Evolutionary conservation across 208 protist genomes (phyloP), one percentile per base, ranked within the genome.

Genomic region (Willaertia magna): DNA sequence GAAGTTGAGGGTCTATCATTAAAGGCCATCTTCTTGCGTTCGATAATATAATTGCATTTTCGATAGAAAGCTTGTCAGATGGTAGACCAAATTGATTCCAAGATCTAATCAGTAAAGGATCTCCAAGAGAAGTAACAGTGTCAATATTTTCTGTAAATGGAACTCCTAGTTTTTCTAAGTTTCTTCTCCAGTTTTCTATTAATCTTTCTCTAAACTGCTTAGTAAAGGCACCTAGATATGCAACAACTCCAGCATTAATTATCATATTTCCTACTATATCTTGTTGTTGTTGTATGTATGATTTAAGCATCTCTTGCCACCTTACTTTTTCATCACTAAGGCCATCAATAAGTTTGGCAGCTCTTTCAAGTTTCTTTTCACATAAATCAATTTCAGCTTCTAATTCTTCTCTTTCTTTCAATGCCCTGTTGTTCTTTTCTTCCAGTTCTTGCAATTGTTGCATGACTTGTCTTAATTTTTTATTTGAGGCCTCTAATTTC

Each of bases 1-100:
- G 97, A 30, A 93, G 95, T 91, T 99, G 97, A 11, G 98, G 98
- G 89, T 99, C 98, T 88, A 99, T 98, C 90, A 98, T 96, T 22
- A 99, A 95, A 83, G 97, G 97, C 97, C 97, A 99, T 40, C 97
- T 93, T 12, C 96, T 91, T 26, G 97, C 92, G 47, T 96, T 93
- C 30, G 91, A 90, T 74, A 98, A 91, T 67, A 99, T 97, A 87
- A 99, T 94, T 51, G 92, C 97, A 88, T 99, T 99, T 90, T 99
- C 97, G 22, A 98, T 91, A 2, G 96, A 98, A 59, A 99, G 90
- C 20, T 85, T 87, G 91, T 99, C 97, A 79, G 93, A 92, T 22
- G 98, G 98, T 47, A 99, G 92, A 20, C 97, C 97, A 87, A 95
- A 93, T 51, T 99, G 88, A 75, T 91, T 92, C 97, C 96, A 99